Conservation (phyloP, 2,329 filamentous ascomycete genomes). For the Claviceps monticola region DNA sequence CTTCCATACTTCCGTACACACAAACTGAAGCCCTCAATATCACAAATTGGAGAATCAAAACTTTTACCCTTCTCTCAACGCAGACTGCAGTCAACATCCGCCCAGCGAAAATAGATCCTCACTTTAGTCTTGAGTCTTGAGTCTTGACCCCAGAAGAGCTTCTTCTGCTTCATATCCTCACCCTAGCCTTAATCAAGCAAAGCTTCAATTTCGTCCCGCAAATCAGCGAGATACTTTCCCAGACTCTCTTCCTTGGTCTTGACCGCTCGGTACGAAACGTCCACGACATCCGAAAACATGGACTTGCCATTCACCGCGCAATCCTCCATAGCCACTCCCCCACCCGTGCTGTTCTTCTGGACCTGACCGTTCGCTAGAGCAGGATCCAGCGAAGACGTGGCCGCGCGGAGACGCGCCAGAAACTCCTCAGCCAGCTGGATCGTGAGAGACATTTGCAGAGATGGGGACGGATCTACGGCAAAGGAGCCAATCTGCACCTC, state of each 20-base stretch:
- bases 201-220: conserved; percentile 21
- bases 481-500: conserved; percentile 27
- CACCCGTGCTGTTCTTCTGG: background rate
- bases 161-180: no score
- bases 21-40: no score
- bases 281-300: conserved; percentile 20
- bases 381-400: conserved; percentile 17
- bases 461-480: conserved; percentile 24
- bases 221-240: conserved; percentile 17
- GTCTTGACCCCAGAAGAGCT: no score
- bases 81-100: no score
- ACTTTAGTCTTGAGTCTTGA: no score
- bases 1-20: no score
- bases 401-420: conserved; percentile 20
- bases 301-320: conserved; percentile 11
- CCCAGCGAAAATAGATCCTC: no score
- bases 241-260: conserved; percentile 21
- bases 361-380: conserved; percentile 7
- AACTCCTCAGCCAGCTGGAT: conserved; percentile 29
- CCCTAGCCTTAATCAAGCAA: conserved; percentile 12
- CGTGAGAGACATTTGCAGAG: conserved; percentile 28
- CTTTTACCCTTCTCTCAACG: no score
- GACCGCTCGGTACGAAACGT: conserved; percentile 17
- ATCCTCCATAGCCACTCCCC: conserved; percentile 1
- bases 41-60: no score